Conservation (phyloP, 169 alveolate genomes). For the Plasmodium coatneyi region DNA sequence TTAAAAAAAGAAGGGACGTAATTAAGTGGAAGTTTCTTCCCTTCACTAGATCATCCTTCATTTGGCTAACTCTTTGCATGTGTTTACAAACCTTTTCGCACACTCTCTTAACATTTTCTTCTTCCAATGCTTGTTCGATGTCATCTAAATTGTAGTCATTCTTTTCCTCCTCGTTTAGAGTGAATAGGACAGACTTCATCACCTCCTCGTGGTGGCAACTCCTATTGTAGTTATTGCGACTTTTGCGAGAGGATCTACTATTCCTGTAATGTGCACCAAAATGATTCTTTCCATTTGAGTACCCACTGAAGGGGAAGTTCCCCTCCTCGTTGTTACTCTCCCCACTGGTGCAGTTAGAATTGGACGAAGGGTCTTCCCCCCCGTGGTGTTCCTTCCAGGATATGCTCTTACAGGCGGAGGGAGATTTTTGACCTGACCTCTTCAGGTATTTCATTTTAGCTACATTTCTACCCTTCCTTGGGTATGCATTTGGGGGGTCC, state of each 20-base stretch:
- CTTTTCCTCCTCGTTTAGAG: not conserved
- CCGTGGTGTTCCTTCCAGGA: not conserved
- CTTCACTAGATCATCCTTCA: not conserved
- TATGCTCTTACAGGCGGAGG: not conserved
- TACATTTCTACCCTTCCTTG: not conserved
- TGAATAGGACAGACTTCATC: not conserved
- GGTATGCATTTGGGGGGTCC: not conserved
- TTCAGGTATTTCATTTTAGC: not conserved
- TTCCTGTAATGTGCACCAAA: not conserved
- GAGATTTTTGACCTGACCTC: not conserved
- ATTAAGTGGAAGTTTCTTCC: slow-evolving; percentile 7
- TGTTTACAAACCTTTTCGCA: slow-evolving; percentile 24
- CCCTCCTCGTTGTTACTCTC: not conserved
- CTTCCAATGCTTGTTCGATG: slow-evolving; percentile 23
- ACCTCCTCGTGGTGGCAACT: not conserved
- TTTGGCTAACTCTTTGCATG: slow-evolving; percentile 21
- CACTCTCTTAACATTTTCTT: slow-evolving; percentile 39
- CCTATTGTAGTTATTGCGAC: not conserved
- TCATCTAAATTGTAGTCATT: slow-evolving; percentile 32
- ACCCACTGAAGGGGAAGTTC: not conserved
- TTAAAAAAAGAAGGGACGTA: slow-evolving; percentile 16
- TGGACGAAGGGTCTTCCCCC: not conserved
- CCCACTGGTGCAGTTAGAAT: not conserved
- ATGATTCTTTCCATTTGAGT: not conserved
- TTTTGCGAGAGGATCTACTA: not conserved